phyloP scores from a whole-genome alignment of 306 rosid species.

The Castanea crenata region DNA sequence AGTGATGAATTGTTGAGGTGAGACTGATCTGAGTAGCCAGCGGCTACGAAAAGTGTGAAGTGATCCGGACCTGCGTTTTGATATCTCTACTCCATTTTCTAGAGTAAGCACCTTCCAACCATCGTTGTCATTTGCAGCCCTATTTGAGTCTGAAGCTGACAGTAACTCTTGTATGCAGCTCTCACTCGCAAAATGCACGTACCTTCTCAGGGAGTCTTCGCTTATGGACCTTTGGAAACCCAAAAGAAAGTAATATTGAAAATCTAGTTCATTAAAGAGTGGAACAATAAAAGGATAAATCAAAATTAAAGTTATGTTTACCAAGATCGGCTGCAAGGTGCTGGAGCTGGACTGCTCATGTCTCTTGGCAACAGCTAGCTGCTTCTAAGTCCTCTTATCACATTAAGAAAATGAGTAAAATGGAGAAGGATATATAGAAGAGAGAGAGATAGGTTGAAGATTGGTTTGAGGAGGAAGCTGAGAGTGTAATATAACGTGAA shows the following conservation, averaged over 20 bases:
- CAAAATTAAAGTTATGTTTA: conserved; percentile 15
- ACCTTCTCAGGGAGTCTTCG: conserved; percentile 77
- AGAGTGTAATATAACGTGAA: conserved; percentile 40
- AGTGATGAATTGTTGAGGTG: conserved; percentile 72
- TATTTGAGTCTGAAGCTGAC: conserved; percentile 68
- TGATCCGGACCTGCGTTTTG: conserved; percentile 71
- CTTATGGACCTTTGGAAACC: conserved; percentile 65
- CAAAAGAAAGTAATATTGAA: neutral
- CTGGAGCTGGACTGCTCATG: conserved; percentile 56
- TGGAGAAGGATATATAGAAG: neutral
- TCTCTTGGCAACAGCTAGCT: conserved; percentile 5
- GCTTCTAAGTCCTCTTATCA: conserved; percentile 8
- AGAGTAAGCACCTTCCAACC: conserved; percentile 68
- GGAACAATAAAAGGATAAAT: neutral
- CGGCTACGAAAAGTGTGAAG: conserved; percentile 80
- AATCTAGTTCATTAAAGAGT: neutral
- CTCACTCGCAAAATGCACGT: conserved; percentile 76
- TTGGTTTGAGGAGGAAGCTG: conserved; percentile 21
- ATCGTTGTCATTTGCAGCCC: conserved; percentile 33
- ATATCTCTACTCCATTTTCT: conserved; percentile 77
- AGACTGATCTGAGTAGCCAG: conserved; percentile 64
- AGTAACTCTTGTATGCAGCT: conserved; percentile 79
- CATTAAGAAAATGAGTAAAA: conserved; percentile 4
- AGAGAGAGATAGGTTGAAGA: neutral
- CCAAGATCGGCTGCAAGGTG: conserved; percentile 85